These are phyloP conservation scores for Beta corolliflora DNA, from an alignment of 179 eudicot species.

Conservation along the genomic window DNA sequence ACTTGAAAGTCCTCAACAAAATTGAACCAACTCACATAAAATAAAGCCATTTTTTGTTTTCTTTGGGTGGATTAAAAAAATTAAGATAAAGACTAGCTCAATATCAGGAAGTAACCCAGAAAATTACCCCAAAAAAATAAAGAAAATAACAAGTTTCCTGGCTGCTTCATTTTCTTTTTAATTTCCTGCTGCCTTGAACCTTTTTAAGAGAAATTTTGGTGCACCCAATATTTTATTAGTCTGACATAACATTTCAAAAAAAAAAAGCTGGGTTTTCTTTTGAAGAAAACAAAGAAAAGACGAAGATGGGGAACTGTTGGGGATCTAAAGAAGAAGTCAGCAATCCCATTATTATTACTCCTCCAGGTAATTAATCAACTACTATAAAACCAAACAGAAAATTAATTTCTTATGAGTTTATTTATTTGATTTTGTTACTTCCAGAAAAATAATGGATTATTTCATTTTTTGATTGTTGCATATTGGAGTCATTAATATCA, in stretches of 20 bases:
- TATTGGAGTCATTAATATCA: too few species aligned
- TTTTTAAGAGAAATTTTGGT: neutral
- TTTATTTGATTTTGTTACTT: neutral
- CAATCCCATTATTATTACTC: slow-evolving; percentile 9
- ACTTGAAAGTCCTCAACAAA: neutral
- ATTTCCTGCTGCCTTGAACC: neutral
- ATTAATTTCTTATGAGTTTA: too few species aligned
- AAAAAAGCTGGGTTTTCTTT: neutral
- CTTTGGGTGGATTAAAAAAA: neutral
- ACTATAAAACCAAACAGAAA: too few species aligned
- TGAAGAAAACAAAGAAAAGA: neutral
- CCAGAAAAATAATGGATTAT: too few species aligned
- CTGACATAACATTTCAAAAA: neutral
- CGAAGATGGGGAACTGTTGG: slow-evolving; percentile 34
- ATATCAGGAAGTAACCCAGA: neutral
- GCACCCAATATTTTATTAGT: neutral
- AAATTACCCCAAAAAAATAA: neutral
- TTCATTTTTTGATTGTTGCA: too few species aligned
- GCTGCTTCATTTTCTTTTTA: slow-evolving; percentile 9
- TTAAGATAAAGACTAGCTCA: neutral
- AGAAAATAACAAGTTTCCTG: slow-evolving; percentile 9
- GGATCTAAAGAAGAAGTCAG: slow-evolving; percentile 26
- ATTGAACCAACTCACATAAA: neutral
- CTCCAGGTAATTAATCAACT: slow-evolving; percentile 12
- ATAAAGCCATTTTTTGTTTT: neutral